A percentile compares a stretch with the other conserved stretches of the same genome.
Evolutionary conservation across 2,329 filamentous ascomycete genomes (phyloP).

Genomic region (Sporothrix luriei): DNA sequence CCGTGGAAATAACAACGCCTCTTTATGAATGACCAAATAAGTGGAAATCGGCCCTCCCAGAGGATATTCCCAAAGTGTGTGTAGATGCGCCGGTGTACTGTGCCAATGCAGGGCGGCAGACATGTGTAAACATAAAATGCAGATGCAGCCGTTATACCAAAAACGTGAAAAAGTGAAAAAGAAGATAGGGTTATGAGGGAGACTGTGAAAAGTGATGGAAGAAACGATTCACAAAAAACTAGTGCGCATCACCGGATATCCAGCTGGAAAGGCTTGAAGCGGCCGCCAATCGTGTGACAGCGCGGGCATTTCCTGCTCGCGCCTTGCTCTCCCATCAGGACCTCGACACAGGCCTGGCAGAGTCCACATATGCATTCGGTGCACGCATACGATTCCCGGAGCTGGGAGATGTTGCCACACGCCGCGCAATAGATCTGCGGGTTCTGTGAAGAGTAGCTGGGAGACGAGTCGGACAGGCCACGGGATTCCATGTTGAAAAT

Average conservation of each 20-base stretch:
- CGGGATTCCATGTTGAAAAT: conserved; percentile 70
- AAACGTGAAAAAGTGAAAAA: neutral
- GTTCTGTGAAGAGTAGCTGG: conserved; percentile 70
- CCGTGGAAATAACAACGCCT: conserved; percentile 23
- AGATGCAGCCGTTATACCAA: conserved; percentile 3
- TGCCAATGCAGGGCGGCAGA: conserved; percentile 12
- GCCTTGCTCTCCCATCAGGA: conserved; percentile 74
- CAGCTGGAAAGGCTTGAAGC: conserved; percentile 83
- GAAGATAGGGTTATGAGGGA: too few species aligned
- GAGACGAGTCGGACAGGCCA: conserved; percentile 70
- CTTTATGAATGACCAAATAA: conserved; percentile 21
- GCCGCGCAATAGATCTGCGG: conserved; percentile 92
- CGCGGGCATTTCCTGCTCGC: conserved; percentile 76
- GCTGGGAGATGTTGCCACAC: conserved; percentile 73
- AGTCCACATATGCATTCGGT: conserved; percentile 95
- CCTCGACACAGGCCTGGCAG: conserved; percentile 83
- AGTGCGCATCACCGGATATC: conserved; percentile 65
- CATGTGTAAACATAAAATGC: neutral
- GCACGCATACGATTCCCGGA: conserved; percentile 88
- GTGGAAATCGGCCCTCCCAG: conserved; percentile 12
- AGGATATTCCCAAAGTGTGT: conserved; percentile 20
- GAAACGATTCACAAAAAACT: neutral
- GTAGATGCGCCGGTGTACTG: conserved; percentile 15
- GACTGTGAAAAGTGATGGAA: neutral
- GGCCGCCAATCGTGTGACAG: conserved; percentile 75